Conservation (phyloP, 495 filamentous ascomycete genomes). For the Elasticomyces elasticus region DNA sequence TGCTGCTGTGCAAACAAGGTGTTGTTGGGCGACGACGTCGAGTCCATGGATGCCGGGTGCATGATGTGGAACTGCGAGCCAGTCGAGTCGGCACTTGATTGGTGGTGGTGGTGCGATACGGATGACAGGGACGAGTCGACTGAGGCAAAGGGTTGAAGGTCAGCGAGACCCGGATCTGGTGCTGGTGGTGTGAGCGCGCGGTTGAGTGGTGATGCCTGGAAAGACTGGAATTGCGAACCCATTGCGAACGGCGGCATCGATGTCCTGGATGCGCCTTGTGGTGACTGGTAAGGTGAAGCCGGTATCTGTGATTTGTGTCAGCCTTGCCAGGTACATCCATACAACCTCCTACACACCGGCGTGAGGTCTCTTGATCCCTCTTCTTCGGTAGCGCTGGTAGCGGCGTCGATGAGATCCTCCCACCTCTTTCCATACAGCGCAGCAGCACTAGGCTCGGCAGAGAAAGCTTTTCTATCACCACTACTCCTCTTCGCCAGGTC, state of each 20-base stretch:
- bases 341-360: slow-evolving; percentile 46
- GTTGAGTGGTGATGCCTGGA: slow-evolving; percentile 77
- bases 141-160: slow-evolving; percentile 66
- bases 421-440: slow-evolving; percentile 75
- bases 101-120: slow-evolving; percentile 30
- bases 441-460: slow-evolving; percentile 64
- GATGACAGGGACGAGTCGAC: slow-evolving; percentile 63
- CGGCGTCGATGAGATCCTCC: slow-evolving; percentile 90
- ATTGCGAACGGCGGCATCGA: slow-evolving; percentile 64
- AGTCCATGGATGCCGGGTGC: slow-evolving; percentile 28
- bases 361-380: slow-evolving; percentile 70
- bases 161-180: slow-evolving; percentile 52
- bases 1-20: slow-evolving; percentile 32
- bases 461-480: slow-evolving; percentile 67
- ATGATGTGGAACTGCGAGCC: slow-evolving; percentile 52
- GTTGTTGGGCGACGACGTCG: slow-evolving; percentile 23
- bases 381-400: slow-evolving; percentile 83
- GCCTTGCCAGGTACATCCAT: background rate
- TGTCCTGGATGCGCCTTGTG: slow-evolving; percentile 59
- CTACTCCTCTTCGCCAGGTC: slow-evolving; percentile 56
- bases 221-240: slow-evolving; percentile 54
- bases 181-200: slow-evolving; percentile 76
- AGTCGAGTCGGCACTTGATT: slow-evolving; percentile 8
- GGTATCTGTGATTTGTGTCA: slow-evolving; percentile 25
- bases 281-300: slow-evolving; percentile 52